Conservation (phyloP, 2,329 filamentous ascomycete species). For the Aspergillus fumigatus region DNA sequence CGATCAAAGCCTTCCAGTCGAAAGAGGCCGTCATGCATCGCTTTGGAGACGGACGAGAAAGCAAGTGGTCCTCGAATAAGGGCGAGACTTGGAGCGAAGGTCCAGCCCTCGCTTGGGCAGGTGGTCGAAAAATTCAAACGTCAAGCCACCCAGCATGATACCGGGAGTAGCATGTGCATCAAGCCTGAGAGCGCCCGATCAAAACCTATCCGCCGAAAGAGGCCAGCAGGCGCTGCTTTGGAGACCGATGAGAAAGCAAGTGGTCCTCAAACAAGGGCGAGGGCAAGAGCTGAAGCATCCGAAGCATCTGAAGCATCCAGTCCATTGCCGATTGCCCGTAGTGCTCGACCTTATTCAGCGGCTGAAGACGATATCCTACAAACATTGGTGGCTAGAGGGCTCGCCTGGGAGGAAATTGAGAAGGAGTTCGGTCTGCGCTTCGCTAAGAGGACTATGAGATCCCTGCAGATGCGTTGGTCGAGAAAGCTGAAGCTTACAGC, state of each 20-base stretch:
- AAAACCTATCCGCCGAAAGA: no score
- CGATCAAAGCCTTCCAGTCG: not conserved
- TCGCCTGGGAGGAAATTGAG: not conserved
- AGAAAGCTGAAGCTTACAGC: no score
- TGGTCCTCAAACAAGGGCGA: no score
- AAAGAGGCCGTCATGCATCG: not conserved
- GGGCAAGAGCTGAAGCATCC: not conserved
- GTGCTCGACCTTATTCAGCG: not conserved
- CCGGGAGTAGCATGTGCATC: no score
- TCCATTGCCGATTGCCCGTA: not conserved
- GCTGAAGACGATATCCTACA: not conserved
- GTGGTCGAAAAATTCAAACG: no score
- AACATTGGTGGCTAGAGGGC: not conserved
- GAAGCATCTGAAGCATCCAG: not conserved
- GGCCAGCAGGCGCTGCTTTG: no score
- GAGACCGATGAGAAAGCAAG: no score
- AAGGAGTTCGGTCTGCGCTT: not conserved
- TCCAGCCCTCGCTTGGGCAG: no score
- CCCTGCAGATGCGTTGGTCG: no score
- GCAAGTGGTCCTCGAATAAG: not conserved
- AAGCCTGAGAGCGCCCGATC: no score
- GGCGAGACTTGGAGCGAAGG: not conserved
- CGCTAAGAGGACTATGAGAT: not conserved
- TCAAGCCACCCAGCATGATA: no score
- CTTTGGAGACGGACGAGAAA: not conserved